Base-by-base conservation (phyloP, 164 flowering plant species). In the Vitis labrusca region DNA sequence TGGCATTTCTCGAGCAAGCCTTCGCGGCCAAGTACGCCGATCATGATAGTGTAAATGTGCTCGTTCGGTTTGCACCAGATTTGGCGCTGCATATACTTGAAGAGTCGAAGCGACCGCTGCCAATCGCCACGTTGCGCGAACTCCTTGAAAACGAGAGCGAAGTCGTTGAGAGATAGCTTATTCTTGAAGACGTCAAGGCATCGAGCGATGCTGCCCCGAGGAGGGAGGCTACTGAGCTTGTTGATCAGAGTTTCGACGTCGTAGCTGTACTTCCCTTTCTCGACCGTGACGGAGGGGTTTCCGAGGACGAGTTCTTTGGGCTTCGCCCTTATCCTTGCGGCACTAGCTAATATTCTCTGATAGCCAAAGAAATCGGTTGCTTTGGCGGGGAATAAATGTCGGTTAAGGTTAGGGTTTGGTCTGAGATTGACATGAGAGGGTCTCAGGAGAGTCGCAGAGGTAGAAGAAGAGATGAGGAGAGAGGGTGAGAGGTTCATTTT, bases 61-160 rank as follows among this genome's bases (percentile, higher is more conserved):
- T 94, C 97, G 70, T 90, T 92, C 1, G 99, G 97, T 79, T 89
- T 94, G 74, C 97, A 94, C 99, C 99, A 94, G 27, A 91, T 77
- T 77, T 94, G 99, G 17, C 99, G 81, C 81, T 92, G 99, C 94
- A 92, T 92, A 64, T 92, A 89, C 81, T 94, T 92, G 79, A 94
- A 94, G 60, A 94, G 82, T 3, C 99, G 83, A 9, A 94, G 87
- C 8, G 97, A 88, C 23, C 97, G 73, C 74, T 94, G 99, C 97
- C 99, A 94, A 66, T 94, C 99, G 2, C 97, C 94, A 29, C 97
- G 90, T 8, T 77, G 86, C 5, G 97, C 97, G 71, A 92, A 92
- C 70, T 94, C 99, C 77, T 86, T 88, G 78, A 94, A 94, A 10
- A 94, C 96, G 16, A 80, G 64, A 19, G 91, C 85, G 74, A 94